Percentiles rank a stretch among this genome's conserved stretches.
These are phyloP conservation scores for Annulohypoxylon truncatum DNA, from an alignment of 2,329 filamentous ascomycete species.

Conservation along the genomic window DNA sequence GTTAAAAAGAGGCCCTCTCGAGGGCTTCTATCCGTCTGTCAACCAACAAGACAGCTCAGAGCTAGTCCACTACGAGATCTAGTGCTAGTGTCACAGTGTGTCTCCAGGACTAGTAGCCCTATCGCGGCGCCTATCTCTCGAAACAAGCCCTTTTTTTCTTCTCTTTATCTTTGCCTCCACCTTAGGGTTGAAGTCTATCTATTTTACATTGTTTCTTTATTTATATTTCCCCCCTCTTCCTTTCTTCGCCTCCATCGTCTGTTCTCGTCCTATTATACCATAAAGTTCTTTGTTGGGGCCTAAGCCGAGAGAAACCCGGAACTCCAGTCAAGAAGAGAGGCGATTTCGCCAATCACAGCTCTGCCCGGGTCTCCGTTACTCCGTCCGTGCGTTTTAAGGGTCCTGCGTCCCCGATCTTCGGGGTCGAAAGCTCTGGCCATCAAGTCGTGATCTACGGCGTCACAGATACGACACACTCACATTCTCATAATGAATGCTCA, in stretches of 20 bases:
- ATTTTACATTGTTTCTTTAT: conserved; percentile 33
- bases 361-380: conserved; percentile 38
- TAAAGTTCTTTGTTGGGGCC: conserved; percentile 22
- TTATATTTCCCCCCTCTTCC: conserved; percentile 12
- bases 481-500: conserved; percentile 50
- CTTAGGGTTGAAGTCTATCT: conserved; percentile 27
- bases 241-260: conserved; percentile 2
- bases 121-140: conserved; percentile 34
- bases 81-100: conserved; percentile 38
- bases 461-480: conserved; percentile 40
- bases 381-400: conserved; percentile 45
- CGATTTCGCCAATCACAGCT: conserved; percentile 43
- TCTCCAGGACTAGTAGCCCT: conserved; percentile 40
- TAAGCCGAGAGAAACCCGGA: conserved; percentile 25
- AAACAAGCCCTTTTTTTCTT: conserved; percentile 37
- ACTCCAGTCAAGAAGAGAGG: conserved; percentile 9
- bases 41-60: conserved; percentile 16
- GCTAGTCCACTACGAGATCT: conserved; percentile 28
- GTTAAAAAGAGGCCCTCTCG: conserved; percentile 30
- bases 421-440: conserved; percentile 39
- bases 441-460: conserved; percentile 36
- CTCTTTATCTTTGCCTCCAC: conserved; percentile 34
- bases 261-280: conserved; percentile 10
- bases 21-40: conserved; percentile 23
- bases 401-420: conserved; percentile 43